Percentiles rank a stretch among this genome's conserved stretches.
Conservation (phyloP, 768 basidiomycete genomes). For the Suillus ampliporus region DNA sequence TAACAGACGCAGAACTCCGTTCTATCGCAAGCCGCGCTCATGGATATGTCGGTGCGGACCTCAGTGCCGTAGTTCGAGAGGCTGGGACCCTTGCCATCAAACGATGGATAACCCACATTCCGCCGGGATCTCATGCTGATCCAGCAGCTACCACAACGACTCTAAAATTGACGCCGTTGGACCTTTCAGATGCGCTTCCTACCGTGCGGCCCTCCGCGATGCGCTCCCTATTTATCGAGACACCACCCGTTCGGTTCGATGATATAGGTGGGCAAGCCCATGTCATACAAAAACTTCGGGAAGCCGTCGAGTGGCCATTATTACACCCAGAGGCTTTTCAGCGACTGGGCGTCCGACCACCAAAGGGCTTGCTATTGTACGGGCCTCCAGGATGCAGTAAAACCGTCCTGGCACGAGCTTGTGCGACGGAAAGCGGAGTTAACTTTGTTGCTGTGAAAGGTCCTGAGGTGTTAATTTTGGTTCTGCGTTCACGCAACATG, state of each 20-base stretch:
- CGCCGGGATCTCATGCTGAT: conserved; percentile 9
- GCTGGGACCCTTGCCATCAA: conserved; percentile 93
- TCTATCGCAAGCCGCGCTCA: conserved; percentile 80
- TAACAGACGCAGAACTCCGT: conserved; percentile 64
- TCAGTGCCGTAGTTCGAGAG: conserved; percentile 90
- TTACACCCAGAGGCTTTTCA: conserved; percentile 85
- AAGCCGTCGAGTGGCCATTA: conserved; percentile 96
- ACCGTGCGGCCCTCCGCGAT: conserved; percentile 90
- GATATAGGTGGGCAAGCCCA: conserved; percentile 89
- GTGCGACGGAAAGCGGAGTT: conserved; percentile 91
- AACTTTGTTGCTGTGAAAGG: conserved; percentile 98
- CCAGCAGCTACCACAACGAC: conserved; percentile 17
- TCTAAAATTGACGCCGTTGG: conserved; percentile 56
- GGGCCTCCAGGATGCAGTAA: conserved; percentile 99
- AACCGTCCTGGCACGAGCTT: conserved; percentile 89
- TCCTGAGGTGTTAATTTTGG: conserved; percentile 74
- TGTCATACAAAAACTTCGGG: conserved; percentile 85
- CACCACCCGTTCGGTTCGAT: conserved; percentile 78
- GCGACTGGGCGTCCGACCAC: conserved; percentile 85
- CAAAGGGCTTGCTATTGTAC: conserved; percentile 89
- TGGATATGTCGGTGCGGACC: conserved; percentile 96
- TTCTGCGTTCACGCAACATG: not conserved
- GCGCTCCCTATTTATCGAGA: conserved; percentile 90
- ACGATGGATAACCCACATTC: conserved; percentile 59
- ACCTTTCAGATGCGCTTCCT: conserved; percentile 76